Conservation (phyloP, 495 filamentous ascomycete genomes). For the Xylaria intraflava region DNA sequence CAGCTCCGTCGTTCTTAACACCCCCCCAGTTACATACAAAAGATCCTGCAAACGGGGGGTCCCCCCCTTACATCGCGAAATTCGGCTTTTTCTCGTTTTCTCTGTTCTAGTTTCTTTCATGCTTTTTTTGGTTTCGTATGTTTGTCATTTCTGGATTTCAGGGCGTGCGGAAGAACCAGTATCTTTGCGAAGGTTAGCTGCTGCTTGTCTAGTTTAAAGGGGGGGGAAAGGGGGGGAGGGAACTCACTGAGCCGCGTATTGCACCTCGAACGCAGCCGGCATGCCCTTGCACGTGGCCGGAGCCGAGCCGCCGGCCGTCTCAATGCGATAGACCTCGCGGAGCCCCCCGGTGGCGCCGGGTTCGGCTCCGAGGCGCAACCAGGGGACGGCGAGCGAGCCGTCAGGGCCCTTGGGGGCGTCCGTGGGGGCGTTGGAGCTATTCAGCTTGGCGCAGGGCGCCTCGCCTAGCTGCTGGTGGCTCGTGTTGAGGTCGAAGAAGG, state of each 20-base stretch:
- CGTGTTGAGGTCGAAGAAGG: conserved; percentile 71
- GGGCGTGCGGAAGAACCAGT: conserved; percentile 31
- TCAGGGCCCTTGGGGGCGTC: conserved; percentile 46
- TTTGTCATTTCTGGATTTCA: not conserved
- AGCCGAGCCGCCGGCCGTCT: conserved; percentile 76
- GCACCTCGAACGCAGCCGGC: conserved; percentile 55
- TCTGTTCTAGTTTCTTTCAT: not conserved
- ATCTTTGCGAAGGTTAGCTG: conserved; percentile 14
- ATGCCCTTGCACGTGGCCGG: conserved; percentile 68
- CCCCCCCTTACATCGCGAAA: no score
- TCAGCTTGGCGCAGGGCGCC: conserved; percentile 53
- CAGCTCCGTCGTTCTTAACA: no score
- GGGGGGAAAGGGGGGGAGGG: not conserved
- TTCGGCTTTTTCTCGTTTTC: not conserved
- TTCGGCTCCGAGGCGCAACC: conserved; percentile 55
- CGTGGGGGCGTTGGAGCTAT: conserved; percentile 49
- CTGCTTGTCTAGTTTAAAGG: not conserved
- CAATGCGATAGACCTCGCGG: conserved; percentile 74
- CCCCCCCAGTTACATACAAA: no score
- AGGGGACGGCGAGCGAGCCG: conserved; percentile 57
- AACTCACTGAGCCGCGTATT: conserved; percentile 79
- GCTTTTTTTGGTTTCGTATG: not conserved
- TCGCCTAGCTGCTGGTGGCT: conserved; percentile 49
- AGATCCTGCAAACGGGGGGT: no score
- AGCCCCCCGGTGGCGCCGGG: conserved; percentile 52